Conservation (phyloP, 345 rosid genomes). For the Corchorus olitorius region DNA sequence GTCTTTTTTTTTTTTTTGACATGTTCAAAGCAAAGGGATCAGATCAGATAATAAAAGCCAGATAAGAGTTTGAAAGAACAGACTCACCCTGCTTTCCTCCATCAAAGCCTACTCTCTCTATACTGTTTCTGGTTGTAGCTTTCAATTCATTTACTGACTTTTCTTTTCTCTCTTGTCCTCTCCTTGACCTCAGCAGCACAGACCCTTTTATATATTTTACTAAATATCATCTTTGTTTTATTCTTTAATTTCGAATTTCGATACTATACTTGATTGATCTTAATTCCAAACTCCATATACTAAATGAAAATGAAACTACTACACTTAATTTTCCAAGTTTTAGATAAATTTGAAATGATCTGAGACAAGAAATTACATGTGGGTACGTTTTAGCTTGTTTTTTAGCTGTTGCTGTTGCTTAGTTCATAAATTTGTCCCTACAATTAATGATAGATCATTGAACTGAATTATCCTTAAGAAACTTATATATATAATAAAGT, state of each 20-base stretch:
- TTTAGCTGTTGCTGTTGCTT: neutral
- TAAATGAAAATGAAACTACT: neutral
- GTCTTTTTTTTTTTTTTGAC: neutral
- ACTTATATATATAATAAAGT: too few species aligned
- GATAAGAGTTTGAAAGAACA: slow-evolving; percentile 4
- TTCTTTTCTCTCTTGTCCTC: slow-evolving; percentile 14
- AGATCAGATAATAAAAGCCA: slow-evolving; percentile 10
- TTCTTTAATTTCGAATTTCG: neutral
- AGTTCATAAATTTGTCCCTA: neutral
- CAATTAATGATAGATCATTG: neutral
- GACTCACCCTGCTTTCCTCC: slow-evolving; percentile 7
- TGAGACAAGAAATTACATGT: neutral
- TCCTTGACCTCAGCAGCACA: neutral
- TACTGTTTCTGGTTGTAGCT: neutral
- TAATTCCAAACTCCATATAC: too few species aligned
- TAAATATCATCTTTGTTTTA: neutral
- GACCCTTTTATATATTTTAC: neutral
- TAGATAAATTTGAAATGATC: neutral
- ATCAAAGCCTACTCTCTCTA: neutral
- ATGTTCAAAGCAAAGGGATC: slow-evolving; percentile 13
- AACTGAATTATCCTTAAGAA: neutral
- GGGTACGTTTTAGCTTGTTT: neutral
- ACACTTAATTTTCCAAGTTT: too few species aligned
- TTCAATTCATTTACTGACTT: neutral
- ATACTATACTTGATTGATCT: too few species aligned